Percentiles rank a stretch among this genome's conserved stretches.
Conservation (phyloP, 768 basidiomycete species). For the Phylloporus scabripes region DNA sequence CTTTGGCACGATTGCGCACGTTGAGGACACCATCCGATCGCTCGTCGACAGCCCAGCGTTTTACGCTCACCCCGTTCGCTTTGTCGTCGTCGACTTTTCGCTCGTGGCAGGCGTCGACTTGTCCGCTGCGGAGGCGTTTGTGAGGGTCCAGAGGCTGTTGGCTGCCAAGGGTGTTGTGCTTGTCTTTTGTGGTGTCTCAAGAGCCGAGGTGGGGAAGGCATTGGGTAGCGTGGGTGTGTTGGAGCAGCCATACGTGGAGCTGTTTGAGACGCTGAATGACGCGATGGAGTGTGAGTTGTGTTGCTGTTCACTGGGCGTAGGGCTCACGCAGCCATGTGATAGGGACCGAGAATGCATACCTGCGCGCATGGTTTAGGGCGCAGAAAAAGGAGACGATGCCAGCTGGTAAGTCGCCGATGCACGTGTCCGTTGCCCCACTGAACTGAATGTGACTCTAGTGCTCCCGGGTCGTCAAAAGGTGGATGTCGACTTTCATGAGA, state of each 20-base stretch:
- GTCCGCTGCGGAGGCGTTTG: slow-evolving; percentile 92
- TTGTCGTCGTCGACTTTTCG: slow-evolving; percentile 83
- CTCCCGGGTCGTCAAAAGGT: slow-evolving; percentile 55
- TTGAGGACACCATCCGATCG: slow-evolving; percentile 80
- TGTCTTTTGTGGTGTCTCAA: slow-evolving; percentile 79
- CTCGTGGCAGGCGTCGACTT: slow-evolving; percentile 90
- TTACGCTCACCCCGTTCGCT: slow-evolving; percentile 73
- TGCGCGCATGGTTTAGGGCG: slow-evolving; percentile 71
- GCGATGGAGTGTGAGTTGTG: slow-evolving; percentile 80
- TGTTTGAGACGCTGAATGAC: slow-evolving; percentile 78
- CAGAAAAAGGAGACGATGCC: slow-evolving; percentile 50
- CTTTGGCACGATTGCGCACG: slow-evolving; percentile 88
- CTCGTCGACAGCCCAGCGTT: slow-evolving; percentile 69
- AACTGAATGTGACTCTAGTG: slow-evolving; percentile 26
- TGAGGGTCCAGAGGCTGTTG: slow-evolving; percentile 81
- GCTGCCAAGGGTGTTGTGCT: slow-evolving; percentile 71
- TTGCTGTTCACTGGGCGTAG: background rate
- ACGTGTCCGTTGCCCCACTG: background rate
- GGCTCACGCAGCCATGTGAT: slow-evolving; percentile 6
- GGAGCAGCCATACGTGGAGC: slow-evolving; percentile 70
- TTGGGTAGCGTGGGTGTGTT: slow-evolving; percentile 76
- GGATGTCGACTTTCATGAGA: slow-evolving; percentile 41
- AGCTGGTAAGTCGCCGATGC: slow-evolving; percentile 36
- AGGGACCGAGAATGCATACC: slow-evolving; percentile 94
- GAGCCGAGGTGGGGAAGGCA: slow-evolving; percentile 65